Evolutionary conservation across 2,329 filamentous ascomycete genomes (phyloP).

Genomic region (Graphilbum ipis-grandicollis): DNA sequence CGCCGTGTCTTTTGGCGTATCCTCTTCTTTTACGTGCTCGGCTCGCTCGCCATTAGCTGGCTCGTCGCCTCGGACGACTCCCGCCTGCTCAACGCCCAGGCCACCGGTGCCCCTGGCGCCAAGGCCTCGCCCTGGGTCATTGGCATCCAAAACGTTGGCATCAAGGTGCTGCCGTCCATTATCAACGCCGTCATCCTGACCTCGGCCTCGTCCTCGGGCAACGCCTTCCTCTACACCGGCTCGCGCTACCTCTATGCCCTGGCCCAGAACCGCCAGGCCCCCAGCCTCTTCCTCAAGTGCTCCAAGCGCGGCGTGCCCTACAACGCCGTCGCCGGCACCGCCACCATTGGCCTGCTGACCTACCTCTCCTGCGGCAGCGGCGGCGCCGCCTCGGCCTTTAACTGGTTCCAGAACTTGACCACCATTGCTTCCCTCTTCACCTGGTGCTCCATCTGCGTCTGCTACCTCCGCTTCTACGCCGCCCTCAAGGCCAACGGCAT

Average conservation of each 20-base stretch:
- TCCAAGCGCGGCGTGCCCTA: conserved; percentile 32
- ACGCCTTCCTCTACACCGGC: conserved; percentile 41
- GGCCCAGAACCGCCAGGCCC: conserved; percentile 41
- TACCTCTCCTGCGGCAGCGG: conserved; percentile 51
- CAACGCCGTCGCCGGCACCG: conserved; percentile 21
- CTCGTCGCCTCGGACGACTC: conserved; percentile 46
- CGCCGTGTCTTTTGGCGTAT: conserved; percentile 44
- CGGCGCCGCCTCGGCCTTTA: conserved; percentile 28
- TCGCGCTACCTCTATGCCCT: conserved; percentile 43
- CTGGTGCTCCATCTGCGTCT: conserved; percentile 49
- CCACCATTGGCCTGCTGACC: conserved; percentile 44
- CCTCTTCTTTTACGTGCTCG: conserved; percentile 45
- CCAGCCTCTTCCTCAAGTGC: conserved; percentile 37
- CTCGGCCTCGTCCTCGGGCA: conserved; percentile 38
- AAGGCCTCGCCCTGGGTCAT: conserved; percentile 45
- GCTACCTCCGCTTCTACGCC: conserved; percentile 52
- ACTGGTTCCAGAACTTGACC: conserved; percentile 17
- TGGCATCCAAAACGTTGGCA: conserved; percentile 48
- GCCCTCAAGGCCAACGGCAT: conserved; percentile 49
- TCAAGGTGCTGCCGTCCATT: conserved; percentile 42
- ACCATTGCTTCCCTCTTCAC: conserved; percentile 55
- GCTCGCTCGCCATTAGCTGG: conserved; percentile 42
- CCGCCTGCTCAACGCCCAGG: conserved; percentile 31
- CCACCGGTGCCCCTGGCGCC: conserved; percentile 23
- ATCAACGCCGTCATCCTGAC: conserved; percentile 46